Conservation (phyloP, 495 filamentous ascomycete species). For the Xylaria castorea region DNA sequence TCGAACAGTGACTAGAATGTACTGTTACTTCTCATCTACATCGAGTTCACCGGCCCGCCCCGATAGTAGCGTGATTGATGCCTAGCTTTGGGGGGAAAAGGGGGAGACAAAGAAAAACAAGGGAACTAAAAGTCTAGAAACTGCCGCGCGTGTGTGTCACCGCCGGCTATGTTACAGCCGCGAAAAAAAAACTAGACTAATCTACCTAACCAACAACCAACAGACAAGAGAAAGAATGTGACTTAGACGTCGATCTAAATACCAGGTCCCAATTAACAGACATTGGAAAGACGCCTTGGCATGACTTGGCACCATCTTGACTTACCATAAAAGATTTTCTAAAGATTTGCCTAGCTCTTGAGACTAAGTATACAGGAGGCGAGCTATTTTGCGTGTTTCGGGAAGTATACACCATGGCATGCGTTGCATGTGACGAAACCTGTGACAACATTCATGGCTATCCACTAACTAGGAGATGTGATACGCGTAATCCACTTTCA, state of each 20-base stretch:
- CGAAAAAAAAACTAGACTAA: neutral
- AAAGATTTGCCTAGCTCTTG: neutral
- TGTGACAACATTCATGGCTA: neutral
- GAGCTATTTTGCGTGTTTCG: neutral
- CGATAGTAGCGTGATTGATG: conserved; percentile 4
- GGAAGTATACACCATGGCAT: neutral
- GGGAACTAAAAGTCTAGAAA: neutral
- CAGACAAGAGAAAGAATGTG: conserved; percentile 1
- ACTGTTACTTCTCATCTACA: neutral
- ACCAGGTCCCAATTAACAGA: neutral
- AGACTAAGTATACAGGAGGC: neutral
- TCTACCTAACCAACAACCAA: conserved; percentile 16
- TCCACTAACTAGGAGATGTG: neutral
- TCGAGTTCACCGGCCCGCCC: neutral
- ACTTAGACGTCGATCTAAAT: neutral
- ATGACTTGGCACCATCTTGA: neutral
- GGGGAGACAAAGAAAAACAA: neutral
- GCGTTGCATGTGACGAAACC: neutral
- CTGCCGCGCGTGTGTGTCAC: conserved; percentile 21
- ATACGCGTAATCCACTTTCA: conserved; percentile 2
- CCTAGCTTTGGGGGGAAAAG: neutral
- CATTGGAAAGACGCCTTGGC: neutral
- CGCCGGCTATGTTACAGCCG: neutral
- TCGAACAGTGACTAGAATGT: neutral
- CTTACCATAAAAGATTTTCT: neutral